These are phyloP conservation scores for Phytopythium montanum DNA, from an alignment of 352 stramenopile genomes.

Conservation along the genomic window DNA sequence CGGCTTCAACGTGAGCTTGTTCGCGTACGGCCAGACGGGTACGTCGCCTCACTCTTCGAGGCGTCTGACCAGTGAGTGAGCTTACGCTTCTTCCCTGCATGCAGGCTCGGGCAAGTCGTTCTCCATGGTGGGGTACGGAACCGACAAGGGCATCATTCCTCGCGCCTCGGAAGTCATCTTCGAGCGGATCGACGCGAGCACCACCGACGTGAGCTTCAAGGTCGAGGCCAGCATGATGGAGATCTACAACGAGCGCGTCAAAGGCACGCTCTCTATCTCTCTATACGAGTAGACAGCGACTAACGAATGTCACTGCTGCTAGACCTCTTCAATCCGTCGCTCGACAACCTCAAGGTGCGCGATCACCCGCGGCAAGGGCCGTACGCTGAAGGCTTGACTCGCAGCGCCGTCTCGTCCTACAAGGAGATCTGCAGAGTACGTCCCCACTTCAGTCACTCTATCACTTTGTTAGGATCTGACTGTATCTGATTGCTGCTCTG, in stretches of 20 bases:
- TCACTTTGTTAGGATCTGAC: not conserved
- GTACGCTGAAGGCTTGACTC: conserved; percentile 79
- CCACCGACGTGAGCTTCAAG: conserved; percentile 58
- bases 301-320: not conserved
- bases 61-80: not conserved
- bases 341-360: conserved; percentile 86
- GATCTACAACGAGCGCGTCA: conserved; percentile 88
- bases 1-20: conserved; percentile 88
- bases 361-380: conserved; percentile 82
- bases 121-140: conserved; percentile 85
- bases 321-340: conserved; percentile 84
- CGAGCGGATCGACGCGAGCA: conserved; percentile 58
- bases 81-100: not conserved
- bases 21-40: conserved; percentile 85
- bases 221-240: conserved; percentile 90
- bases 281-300: too few relatives aligned
- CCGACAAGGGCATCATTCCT: conserved; percentile 81
- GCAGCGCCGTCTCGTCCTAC: conserved; percentile 77
- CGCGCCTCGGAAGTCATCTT: conserved; percentile 84
- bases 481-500: not conserved
- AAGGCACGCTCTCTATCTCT: conserved; percentile 47
- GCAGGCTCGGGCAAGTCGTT: conserved; percentile 79
- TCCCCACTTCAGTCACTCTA: not conserved
- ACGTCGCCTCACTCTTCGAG: not conserved
- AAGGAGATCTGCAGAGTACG: conserved; percentile 70